Percentiles rank a stretch among this genome's conserved stretches.
Conservation (phyloP, 1,284 basidiomycete genomes). For the Mycena citricolor region DNA sequence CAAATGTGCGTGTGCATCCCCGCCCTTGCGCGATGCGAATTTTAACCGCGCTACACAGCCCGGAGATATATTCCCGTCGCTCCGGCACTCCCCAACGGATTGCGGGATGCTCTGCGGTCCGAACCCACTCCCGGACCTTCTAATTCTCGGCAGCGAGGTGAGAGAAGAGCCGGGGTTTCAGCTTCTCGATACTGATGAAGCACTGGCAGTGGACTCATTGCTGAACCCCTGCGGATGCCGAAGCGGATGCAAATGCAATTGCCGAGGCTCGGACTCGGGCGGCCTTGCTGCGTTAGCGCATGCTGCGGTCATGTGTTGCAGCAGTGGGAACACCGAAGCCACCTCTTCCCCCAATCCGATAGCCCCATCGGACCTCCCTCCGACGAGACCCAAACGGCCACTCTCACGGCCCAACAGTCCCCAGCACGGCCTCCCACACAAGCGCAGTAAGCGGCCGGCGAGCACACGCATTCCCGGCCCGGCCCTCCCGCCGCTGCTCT, state of each 20-base stretch:
- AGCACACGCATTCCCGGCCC: constrained; percentile 28
- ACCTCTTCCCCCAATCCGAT: constrained; percentile 8
- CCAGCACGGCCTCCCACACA: constrained; percentile 30
- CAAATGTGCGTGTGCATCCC: constrained; percentile 47
- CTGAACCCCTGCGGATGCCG: constrained; percentile 66
- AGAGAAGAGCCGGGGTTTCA: too few species aligned
- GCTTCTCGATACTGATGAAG: constrained; percentile 12
- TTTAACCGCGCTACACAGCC: constrained; percentile 34
- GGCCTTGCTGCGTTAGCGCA: constrained; percentile 50
- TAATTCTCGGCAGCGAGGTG: constrained; percentile 56
- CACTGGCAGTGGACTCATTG: constrained; percentile 50
- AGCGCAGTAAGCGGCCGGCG: constrained; percentile 34
- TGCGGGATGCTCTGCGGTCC: constrained; percentile 47
- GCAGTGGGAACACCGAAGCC: constrained; percentile 15
- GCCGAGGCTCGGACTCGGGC: constrained; percentile 30
- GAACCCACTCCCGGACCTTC: constrained; percentile 32
- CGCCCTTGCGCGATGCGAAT: neutral
- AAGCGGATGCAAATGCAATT: constrained; percentile 56
- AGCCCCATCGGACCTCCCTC: constrained; percentile 10
- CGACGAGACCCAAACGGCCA: constrained; percentile 23
- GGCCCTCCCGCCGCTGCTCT: constrained; percentile 45
- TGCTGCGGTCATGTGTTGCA: constrained; percentile 47
- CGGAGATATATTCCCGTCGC: constrained; percentile 57
- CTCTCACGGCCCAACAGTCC: constrained; percentile 28
- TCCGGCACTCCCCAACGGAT: constrained; percentile 63